A percentile compares a stretch with the other conserved stretches of the same genome.
These are phyloP conservation scores for Venturia nashicola DNA, from an alignment of 2,329 filamentous ascomycete genomes.

Conservation along the genomic window DNA sequence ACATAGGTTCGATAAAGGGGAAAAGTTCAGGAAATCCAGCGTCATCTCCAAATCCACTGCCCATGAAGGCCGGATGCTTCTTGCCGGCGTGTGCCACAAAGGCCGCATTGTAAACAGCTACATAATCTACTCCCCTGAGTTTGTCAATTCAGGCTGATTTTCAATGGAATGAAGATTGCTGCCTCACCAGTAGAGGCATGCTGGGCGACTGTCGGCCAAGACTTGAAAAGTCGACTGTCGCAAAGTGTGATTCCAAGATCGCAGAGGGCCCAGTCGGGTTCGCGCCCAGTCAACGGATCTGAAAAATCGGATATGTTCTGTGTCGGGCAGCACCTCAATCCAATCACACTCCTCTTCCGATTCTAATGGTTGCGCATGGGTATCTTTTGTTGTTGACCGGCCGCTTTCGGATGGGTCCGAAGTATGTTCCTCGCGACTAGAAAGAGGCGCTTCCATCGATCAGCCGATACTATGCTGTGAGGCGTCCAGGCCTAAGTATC, in stretches of 20 bases:
- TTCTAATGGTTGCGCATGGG: too few species aligned
- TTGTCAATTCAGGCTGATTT: neutral
- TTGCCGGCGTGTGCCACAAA: neutral
- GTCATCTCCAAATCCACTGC: conserved; percentile 5
- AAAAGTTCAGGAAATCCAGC: conserved; percentile 10
- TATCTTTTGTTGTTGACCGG: too few species aligned
- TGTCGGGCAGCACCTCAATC: neutral
- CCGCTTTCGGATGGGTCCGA: too few species aligned
- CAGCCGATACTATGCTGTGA: too few species aligned
- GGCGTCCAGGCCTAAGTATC: too few species aligned
- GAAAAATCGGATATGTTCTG: neutral
- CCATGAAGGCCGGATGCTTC: conserved; percentile 9
- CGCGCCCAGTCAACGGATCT: neutral
- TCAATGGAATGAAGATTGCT: neutral
- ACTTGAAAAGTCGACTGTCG: neutral
- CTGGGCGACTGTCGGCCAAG: neutral
- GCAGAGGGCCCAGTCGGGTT: neutral
- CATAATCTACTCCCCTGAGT: neutral
- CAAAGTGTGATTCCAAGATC: neutral
- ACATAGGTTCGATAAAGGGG: conserved; percentile 9
- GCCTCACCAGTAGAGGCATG: neutral
- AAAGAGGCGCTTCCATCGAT: too few species aligned
- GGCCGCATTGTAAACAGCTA: conserved; percentile 1
- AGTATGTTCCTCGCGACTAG: too few species aligned
- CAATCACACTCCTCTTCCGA: neutral